Evolutionary conservation across 495 filamentous ascomycete genomes (phyloP).

Genomic region (Lasiosphaeria hispida): DNA sequence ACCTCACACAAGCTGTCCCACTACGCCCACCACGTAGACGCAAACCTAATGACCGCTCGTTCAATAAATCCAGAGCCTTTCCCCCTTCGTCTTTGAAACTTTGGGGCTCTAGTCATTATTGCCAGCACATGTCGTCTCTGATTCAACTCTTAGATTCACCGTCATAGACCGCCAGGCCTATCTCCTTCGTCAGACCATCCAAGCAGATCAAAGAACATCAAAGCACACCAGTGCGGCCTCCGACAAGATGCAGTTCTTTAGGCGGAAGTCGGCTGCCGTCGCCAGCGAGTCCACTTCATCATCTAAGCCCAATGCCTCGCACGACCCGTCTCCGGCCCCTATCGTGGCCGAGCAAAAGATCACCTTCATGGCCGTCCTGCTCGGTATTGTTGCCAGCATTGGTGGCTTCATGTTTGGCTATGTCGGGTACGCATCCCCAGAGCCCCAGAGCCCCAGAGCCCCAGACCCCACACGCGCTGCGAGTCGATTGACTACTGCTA

Average conservation of each 20-base stretch:
- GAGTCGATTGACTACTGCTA: not conserved
- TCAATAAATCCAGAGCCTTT: constrained; percentile 1
- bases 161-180: too few relatives aligned
- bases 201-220: too few relatives aligned
- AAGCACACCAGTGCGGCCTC: not conserved
- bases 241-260: not conserved
- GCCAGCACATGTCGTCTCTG: too few relatives aligned
- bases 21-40: not conserved
- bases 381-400: constrained; percentile 57
- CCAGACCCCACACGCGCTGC: too few relatives aligned
- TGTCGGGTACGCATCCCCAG: constrained; percentile 50
- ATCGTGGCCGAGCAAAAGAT: constrained; percentile 28
- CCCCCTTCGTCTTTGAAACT: not conserved
- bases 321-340: constrained; percentile 5
- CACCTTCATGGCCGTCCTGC: constrained; percentile 38
- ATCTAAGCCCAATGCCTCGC: not conserved
- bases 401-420: constrained; percentile 83
- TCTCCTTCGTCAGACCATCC: too few relatives aligned
- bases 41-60: not conserved
- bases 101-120: not conserved
- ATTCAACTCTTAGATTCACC: too few relatives aligned
- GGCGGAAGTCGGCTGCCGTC: constrained; percentile 2
- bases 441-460: constrained; percentile 7
- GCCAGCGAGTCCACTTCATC: not conserved
- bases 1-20: too few relatives aligned